Percentiles rank a stretch among this genome's conserved stretches.
Conservation (phyloP, 495 filamentous ascomycete genomes). For the Venustampulla echinocandica region DNA sequence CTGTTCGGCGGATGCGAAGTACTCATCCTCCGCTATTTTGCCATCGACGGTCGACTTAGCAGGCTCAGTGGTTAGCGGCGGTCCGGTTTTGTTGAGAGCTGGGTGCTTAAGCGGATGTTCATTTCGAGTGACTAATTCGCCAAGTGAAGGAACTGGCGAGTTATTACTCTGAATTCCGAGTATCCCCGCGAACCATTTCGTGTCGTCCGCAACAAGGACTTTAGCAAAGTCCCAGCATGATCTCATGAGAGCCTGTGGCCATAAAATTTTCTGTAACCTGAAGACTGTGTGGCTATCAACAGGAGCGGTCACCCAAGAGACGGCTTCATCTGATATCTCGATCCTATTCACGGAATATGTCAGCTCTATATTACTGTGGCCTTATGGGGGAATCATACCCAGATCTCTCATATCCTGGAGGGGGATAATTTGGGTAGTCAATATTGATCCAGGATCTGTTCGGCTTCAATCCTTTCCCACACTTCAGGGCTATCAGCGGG, state of each 20-base stretch:
- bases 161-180: constrained; percentile 12
- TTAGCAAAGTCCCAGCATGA: constrained; percentile 30
- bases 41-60: constrained; percentile 15
- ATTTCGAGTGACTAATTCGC: constrained; percentile 14
- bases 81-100: constrained; percentile 4
- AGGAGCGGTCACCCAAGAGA: constrained; percentile 42
- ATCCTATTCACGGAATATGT: constrained; percentile 27
- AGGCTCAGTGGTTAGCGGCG: background rate
- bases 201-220: constrained; percentile 21
- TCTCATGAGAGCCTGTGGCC: constrained; percentile 31
- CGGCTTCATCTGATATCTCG: constrained; percentile 43
- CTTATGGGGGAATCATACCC: constrained; percentile 38
- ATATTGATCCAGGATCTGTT: constrained; percentile 51
- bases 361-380: background rate
- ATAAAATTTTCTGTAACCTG: constrained; percentile 30
- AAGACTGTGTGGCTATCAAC: constrained; percentile 32
- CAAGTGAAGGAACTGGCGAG: constrained; percentile 8
- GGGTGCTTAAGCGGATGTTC: constrained; percentile 6
- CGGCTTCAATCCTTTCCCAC: constrained; percentile 42
- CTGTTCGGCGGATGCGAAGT: constrained; percentile 18
- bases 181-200: constrained; percentile 16
- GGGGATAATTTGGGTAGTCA: constrained; percentile 49
- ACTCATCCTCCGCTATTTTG: constrained; percentile 29
- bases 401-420: constrained; percentile 49
- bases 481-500: constrained; percentile 27